These are phyloP conservation scores for Fusarium brevicatenulatum DNA, from an alignment of 2,329 filamentous ascomycete genomes.

Conservation along the genomic window DNA sequence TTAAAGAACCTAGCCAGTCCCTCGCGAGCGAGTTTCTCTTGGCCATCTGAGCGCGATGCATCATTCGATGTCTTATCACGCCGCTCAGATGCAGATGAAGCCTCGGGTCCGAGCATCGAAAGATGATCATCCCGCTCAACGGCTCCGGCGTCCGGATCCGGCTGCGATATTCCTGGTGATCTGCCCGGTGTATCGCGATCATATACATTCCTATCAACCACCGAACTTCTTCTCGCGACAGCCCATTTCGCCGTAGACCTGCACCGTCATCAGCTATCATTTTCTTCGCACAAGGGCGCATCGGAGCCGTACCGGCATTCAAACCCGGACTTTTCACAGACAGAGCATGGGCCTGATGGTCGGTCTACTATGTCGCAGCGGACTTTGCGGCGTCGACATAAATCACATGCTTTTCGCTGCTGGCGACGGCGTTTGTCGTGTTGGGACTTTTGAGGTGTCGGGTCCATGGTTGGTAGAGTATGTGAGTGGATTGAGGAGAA, in stretches of 20 bases:
- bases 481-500: slow-evolving; percentile 15
- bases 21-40: slow-evolving; percentile 39
- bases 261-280: neutral
- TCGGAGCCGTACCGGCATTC: slow-evolving; percentile 43
- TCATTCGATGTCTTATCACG: slow-evolving; percentile 9
- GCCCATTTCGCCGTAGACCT: slow-evolving; percentile 42
- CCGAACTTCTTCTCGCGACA: slow-evolving; percentile 22
- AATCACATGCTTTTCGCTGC: slow-evolving; percentile 42
- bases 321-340: slow-evolving; percentile 40
- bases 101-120: slow-evolving; percentile 10
- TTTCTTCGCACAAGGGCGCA: accelerated
- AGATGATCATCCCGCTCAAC: neutral
- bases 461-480: slow-evolving; percentile 8
- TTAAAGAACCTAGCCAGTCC: slow-evolving; percentile 41
- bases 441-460: neutral
- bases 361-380: slow-evolving; percentile 39
- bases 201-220: slow-evolving; percentile 7
- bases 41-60: slow-evolving; percentile 10
- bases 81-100: neutral
- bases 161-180: slow-evolving; percentile 10
- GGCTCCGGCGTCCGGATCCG: slow-evolving; percentile 27
- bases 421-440: slow-evolving; percentile 44
- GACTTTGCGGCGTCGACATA: slow-evolving; percentile 42
- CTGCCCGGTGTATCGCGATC: neutral
- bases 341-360: slow-evolving; percentile 32